phyloP scores from a whole-genome alignment of 495 filamentous ascomycete species.

The Aspergillus cavernicola region DNA sequence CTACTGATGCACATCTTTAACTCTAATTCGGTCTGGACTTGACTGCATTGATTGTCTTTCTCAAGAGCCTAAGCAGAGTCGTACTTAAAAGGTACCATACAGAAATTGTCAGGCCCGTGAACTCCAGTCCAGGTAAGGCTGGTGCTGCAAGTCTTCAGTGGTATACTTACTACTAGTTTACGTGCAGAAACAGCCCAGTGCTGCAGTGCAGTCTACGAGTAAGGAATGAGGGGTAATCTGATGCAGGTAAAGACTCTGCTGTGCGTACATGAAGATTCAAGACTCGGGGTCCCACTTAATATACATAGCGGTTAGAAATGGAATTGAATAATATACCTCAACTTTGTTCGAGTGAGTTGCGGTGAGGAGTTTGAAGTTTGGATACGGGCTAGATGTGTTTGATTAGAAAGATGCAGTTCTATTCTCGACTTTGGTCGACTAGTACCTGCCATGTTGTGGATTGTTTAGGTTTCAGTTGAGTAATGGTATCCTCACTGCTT shows the following conservation, averaged over 20 bases:
- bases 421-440: too few relatives aligned
- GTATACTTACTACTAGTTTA: background rate
- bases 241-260: slow-evolving; percentile 1
- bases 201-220: background rate
- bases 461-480: background rate
- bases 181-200: background rate
- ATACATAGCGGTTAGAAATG: slow-evolving; percentile 5
- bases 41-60: too few relatives aligned
- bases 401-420: slow-evolving; percentile 6
- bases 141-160: too few relatives aligned
- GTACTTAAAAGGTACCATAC: too few relatives aligned
- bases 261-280: background rate
- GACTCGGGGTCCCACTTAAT: background rate
- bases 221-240: background rate
- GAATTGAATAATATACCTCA: slow-evolving; percentile 1
- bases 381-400: background rate
- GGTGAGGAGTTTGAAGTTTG: background rate
- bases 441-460: background rate
- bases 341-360: background rate
- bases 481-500: background rate
- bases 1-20: too few relatives aligned
- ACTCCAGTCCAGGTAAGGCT: too few relatives aligned
- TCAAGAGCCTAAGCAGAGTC: too few relatives aligned
- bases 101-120: too few relatives aligned
- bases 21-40: too few relatives aligned